Evolutionary conservation across 306 rosid species (phyloP).

Genomic region (Bauhinia variegata): DNA sequence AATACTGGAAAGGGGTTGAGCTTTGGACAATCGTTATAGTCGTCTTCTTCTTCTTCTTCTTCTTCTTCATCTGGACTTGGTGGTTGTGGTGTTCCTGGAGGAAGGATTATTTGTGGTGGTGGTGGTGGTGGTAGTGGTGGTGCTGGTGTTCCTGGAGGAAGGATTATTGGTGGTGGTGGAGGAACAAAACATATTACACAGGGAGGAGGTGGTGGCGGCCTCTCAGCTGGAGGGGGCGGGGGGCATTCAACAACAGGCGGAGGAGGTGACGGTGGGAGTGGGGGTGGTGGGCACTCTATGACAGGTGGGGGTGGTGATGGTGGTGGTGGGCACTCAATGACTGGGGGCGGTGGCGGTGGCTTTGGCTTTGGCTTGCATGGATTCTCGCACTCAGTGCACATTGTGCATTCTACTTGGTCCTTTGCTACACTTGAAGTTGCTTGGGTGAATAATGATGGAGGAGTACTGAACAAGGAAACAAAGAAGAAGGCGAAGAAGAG

Average conservation of each 20-base stretch:
- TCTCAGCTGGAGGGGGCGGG: too few species aligned
- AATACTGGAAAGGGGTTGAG: slow-evolving; percentile 10
- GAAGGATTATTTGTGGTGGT: too few species aligned
- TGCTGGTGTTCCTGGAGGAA: slow-evolving; percentile 32
- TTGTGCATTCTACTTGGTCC: slow-evolving; percentile 48
- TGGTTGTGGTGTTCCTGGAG: slow-evolving; percentile 35
- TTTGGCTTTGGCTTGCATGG: slow-evolving; percentile 52
- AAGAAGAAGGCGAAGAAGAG: slow-evolving; percentile 14
- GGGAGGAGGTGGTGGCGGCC: too few species aligned
- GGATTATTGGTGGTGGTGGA: too few species aligned
- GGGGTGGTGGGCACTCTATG: slow-evolving; percentile 42
- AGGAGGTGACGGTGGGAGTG: slow-evolving; percentile 32
- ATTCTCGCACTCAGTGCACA: slow-evolving; percentile 63
- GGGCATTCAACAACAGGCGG: slow-evolving; percentile 34
- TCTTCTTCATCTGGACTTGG: too few species aligned
- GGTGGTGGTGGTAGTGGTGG: slow-evolving; percentile 30
- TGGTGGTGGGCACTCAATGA: slow-evolving; percentile 54
- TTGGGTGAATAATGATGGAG: not conserved
- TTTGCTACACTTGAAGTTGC: slow-evolving; percentile 38
- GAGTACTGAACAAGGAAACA: not conserved
- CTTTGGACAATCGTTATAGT: slow-evolving; percentile 16
- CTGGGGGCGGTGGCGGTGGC: slow-evolving; percentile 52
- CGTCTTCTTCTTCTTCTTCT: slow-evolving; percentile 8
- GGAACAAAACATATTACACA: too few species aligned
- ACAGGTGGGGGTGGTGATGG: slow-evolving; percentile 38